A percentile compares a stretch with the other conserved stretches of the same genome.
These are phyloP conservation scores for Colletotrichum destructivum DNA, from an alignment of 2,329 filamentous ascomycete genomes.

Conservation along the genomic window DNA sequence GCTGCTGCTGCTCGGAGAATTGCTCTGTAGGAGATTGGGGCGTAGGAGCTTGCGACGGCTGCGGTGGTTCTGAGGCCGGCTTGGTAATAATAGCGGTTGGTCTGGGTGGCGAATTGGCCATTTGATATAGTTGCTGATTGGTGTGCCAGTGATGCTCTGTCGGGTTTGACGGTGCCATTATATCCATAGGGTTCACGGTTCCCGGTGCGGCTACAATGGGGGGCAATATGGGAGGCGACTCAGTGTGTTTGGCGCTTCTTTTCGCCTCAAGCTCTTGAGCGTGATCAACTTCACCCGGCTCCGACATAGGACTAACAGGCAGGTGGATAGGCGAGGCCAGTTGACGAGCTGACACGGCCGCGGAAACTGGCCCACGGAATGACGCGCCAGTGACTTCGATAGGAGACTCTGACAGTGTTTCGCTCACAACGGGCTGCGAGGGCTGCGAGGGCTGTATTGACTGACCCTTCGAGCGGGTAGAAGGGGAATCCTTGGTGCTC, in stretches of 20 bases:
- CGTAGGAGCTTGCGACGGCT: constrained; percentile 49
- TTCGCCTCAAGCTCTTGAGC: constrained; percentile 13
- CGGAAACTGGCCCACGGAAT: constrained; percentile 9
- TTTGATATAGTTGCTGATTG: constrained; percentile 53
- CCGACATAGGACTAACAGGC: constrained; percentile 32
- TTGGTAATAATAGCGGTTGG: constrained; percentile 45
- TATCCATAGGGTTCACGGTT: constrained; percentile 69
- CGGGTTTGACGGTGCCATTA: constrained; percentile 62
- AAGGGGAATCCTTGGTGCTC: constrained; percentile 44
- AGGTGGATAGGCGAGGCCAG: constrained; percentile 32
- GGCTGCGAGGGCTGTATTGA: constrained; percentile 31
- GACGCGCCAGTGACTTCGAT: constrained; percentile 45
- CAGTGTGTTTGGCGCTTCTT: background rate
- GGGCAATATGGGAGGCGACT: constrained; percentile 46
- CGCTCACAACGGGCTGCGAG: constrained; percentile 26
- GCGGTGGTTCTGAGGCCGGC: constrained; percentile 43
- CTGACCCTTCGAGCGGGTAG: constrained; percentile 18
- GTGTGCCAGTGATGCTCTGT: constrained; percentile 53
- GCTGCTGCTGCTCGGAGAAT: constrained; percentile 26
- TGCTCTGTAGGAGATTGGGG: constrained; percentile 39
- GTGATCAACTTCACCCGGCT: constrained; percentile 18
- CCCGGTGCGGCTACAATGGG: constrained; percentile 57
- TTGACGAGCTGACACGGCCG: constrained; percentile 1
- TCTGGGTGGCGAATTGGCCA: constrained; percentile 44
- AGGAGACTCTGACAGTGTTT: constrained; percentile 49